A percentile compares a stretch with the other conserved stretches of the same genome.
Conservation (phyloP, 352 stramenopile species). For the Phytophthora fragariae region DNA sequence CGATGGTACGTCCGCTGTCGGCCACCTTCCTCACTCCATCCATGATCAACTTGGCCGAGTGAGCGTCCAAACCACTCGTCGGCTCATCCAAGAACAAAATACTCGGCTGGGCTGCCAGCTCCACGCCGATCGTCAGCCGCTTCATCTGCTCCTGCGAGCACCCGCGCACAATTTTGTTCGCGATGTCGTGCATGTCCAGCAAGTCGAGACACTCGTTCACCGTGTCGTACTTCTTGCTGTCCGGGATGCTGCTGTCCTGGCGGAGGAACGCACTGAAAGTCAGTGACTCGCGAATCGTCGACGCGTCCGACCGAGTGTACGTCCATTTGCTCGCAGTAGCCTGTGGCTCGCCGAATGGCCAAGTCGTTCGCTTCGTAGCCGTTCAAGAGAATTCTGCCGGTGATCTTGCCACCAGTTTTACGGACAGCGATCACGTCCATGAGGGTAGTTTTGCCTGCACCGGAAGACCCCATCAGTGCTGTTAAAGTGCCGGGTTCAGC, state of each 20-base stretch:
- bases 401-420: conserved; percentile 61
- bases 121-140: conserved; percentile 53
- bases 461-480: conserved; percentile 83
- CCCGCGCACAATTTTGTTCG: conserved; percentile 42
- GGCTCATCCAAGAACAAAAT: conserved; percentile 87
- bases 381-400: conserved; percentile 60
- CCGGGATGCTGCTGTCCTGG: conserved; percentile 34
- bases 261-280: conserved; percentile 38
- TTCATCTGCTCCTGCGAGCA: conserved; percentile 54
- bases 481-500: conserved; percentile 68
- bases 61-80: conserved; percentile 85
- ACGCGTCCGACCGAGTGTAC: conserved; percentile 79
- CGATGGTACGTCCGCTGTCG: conserved; percentile 63
- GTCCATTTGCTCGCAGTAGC: conserved; percentile 84
- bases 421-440: conserved; percentile 26
- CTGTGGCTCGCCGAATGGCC: conserved; percentile 51
- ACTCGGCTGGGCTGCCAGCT: conserved; percentile 77
- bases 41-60: conserved; percentile 82
- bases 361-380: conserved; percentile 50
- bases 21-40: conserved; percentile 83
- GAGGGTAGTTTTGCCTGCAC: conserved; percentile 37
- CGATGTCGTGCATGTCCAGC: conserved; percentile 45
- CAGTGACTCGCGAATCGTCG: conserved; percentile 80
- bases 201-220: conserved; percentile 46
- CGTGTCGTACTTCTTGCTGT: conserved; percentile 42